Conservation (phyloP, 306 rosid genomes). For the Cajanus cajan region DNA sequence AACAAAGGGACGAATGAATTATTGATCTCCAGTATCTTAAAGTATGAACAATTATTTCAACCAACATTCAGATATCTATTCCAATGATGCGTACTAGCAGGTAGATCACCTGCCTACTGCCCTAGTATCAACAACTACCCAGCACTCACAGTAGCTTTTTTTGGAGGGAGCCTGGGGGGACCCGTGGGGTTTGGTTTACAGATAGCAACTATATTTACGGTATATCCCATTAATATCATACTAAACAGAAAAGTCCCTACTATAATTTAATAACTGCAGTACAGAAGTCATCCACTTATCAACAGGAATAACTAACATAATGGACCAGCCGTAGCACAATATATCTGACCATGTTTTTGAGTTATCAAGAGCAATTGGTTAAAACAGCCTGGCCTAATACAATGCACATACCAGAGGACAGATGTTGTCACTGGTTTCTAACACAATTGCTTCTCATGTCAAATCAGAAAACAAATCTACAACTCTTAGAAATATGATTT, state of each 20-base stretch:
- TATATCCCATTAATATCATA: neutral
- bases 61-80: slow-evolving; percentile 8
- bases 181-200: neutral
- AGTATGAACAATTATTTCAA: neutral
- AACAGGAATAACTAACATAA: neutral
- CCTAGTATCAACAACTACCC: slow-evolving; percentile 19
- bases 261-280: neutral
- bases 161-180: neutral
- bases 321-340: neutral
- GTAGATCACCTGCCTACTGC: slow-evolving; percentile 1
- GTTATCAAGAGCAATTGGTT: neutral
- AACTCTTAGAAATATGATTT: neutral
- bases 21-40: slow-evolving; percentile 5
- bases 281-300: neutral
- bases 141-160: neutral
- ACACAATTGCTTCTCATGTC: neutral
- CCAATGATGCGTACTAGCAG: neutral
- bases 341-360: neutral
- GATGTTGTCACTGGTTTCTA: neutral
- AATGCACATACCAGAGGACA: neutral
- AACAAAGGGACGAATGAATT: slow-evolving; percentile 7
- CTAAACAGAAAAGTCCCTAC: neutral
- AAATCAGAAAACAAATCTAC: neutral
- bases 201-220: neutral
- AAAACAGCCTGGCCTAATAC: neutral